phyloP scores from a whole-genome alignment of 208 protist species.

The Leishmania mexicana region DNA sequence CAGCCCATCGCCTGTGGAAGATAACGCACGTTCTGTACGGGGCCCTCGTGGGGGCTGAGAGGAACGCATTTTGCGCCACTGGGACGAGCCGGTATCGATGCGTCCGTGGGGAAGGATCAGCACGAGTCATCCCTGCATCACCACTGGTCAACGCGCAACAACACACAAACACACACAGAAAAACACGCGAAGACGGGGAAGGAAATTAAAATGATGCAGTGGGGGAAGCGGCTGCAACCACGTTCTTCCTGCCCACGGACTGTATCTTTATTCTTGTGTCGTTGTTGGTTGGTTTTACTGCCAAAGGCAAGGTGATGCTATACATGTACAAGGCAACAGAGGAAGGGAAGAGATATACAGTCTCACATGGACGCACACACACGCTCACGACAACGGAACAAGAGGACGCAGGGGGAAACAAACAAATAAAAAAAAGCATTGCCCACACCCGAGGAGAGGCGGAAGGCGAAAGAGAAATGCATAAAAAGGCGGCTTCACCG shows the following conservation, averaged over 20 bases:
- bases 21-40: neutral
- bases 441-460: neutral
- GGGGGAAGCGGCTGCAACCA: neutral
- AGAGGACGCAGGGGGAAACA: neutral
- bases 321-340: conserved; percentile 16
- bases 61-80: neutral
- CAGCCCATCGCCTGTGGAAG: neutral
- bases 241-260: neutral
- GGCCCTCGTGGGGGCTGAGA: neutral
- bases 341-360: neutral
- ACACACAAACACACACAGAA: neutral
- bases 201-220: neutral
- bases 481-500: neutral
- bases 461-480: neutral
- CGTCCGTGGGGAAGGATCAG: neutral
- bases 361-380: neutral
- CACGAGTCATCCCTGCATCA: neutral
- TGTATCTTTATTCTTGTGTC: neutral
- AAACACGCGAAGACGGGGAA: neutral
- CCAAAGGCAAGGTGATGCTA: neutral
- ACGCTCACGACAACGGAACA: neutral
- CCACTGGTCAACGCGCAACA: neutral
- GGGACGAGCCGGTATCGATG: neutral
- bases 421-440: neutral
- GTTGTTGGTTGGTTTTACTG: neutral